Percentiles rank a stretch among this genome's conserved stretches.
Evolutionary conservation across 2,329 filamentous ascomycete genomes (phyloP).

Genomic region (Alternaria arborescens): DNA sequence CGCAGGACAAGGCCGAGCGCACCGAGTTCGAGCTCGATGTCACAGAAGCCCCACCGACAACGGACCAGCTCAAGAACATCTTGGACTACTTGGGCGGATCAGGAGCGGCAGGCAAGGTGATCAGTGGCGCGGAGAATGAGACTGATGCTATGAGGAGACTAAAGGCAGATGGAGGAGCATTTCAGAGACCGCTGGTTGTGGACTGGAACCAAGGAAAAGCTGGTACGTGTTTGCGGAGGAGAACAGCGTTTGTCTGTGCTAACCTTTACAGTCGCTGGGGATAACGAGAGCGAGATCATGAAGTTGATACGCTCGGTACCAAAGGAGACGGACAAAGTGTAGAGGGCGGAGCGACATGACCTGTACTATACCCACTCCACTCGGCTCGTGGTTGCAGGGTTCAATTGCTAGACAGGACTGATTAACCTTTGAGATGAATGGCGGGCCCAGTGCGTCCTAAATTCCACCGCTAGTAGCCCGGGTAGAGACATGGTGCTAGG

Average conservation of each 20-base stretch:
- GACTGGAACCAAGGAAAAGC: constrained; percentile 95
- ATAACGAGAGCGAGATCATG: constrained; percentile 87
- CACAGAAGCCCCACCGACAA: constrained; percentile 80
- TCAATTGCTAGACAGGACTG: background rate
- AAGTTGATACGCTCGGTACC: constrained; percentile 74
- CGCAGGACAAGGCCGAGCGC: constrained; percentile 67
- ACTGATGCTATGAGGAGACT: constrained; percentile 83
- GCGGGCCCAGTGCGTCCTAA: background rate
- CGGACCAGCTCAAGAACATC: constrained; percentile 83
- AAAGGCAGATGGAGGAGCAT: constrained; percentile 72
- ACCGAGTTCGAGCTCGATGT: constrained; percentile 87
- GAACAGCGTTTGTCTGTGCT: constrained; percentile 8
- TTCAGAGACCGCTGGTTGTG: constrained; percentile 84
- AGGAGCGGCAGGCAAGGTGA: constrained; percentile 67
- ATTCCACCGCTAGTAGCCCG: constrained; percentile 12
- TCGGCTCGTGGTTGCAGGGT: background rate
- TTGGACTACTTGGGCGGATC: constrained; percentile 76
- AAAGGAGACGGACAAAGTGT: constrained; percentile 47
- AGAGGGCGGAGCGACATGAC: constrained; percentile 10
- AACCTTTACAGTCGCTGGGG: constrained; percentile 65
- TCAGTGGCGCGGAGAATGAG: constrained; percentile 76
- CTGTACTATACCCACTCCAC: constrained; percentile 12
- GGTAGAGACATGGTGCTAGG: constrained; percentile 9
- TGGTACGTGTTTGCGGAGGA: constrained; percentile 53
- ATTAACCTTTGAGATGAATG: background rate